phyloP scores from a whole-genome alignment of 805 yeast species.

The Millerozyma miso region DNA sequence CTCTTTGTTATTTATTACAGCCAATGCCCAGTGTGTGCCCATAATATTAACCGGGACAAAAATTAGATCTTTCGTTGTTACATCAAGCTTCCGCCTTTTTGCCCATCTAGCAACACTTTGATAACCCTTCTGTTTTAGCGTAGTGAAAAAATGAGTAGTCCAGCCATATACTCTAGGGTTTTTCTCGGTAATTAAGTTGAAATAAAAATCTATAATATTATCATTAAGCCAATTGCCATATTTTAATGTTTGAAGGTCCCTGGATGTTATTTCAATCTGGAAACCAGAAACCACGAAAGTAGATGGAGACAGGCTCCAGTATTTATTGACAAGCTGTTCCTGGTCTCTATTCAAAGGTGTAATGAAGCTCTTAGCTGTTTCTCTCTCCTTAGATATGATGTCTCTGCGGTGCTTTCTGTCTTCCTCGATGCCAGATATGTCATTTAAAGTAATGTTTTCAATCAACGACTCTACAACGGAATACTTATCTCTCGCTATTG shows the following conservation, averaged over 20 bases:
- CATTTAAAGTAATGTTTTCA: constrained; percentile 6
- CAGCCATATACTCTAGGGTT: constrained; percentile 55
- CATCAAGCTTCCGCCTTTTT: constrained; percentile 31
- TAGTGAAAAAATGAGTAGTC: constrained; percentile 85
- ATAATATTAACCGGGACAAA: constrained; percentile 82
- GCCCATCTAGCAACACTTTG: constrained; percentile 36
- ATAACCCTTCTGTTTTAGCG: constrained; percentile 69
- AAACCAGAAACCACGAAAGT: constrained; percentile 16
- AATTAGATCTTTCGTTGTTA: constrained; percentile 59
- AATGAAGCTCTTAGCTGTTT: constrained; percentile 7
- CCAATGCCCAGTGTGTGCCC: constrained; percentile 89
- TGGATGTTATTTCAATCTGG: constrained; percentile 55
- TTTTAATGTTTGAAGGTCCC: constrained; percentile 68
- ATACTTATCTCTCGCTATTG: constrained; percentile 13
- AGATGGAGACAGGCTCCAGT: constrained; percentile 9
- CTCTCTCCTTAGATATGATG: constrained; percentile 9
- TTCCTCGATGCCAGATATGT: constrained; percentile 3
- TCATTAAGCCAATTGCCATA: constrained; percentile 87
- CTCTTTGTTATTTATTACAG: constrained; percentile 62
- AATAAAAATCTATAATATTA: constrained; percentile 79
- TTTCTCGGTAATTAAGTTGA: constrained; percentile 49
- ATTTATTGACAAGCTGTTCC: constrained; percentile 7
- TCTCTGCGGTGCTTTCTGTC: constrained; percentile 5
- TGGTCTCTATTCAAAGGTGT: constrained; percentile 10
- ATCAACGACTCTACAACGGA: constrained; percentile 16